Conservation (phyloP, 176 grass and related monocot species). For the Hordeum marinum region DNA sequence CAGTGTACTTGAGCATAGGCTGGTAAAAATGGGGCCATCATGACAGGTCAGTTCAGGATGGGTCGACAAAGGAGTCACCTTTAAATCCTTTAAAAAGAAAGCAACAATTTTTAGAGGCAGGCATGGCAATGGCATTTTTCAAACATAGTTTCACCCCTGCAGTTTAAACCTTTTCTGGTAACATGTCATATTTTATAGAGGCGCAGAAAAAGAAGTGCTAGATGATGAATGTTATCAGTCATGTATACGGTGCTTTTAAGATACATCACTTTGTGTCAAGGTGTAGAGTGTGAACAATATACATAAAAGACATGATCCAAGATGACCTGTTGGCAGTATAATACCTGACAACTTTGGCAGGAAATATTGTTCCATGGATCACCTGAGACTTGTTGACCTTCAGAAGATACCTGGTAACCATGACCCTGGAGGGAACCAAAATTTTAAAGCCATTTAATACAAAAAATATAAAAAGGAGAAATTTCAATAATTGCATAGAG, state of each 20-base stretch:
- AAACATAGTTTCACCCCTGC: not conserved
- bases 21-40: constrained; percentile 18
- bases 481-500: not conserved
- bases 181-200: not conserved
- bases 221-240: not conserved
- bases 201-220: not conserved
- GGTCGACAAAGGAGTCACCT: constrained; percentile 3
- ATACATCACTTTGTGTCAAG: not conserved
- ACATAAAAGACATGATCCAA: not conserved
- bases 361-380: constrained; percentile 90
- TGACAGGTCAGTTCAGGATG: constrained; percentile 14
- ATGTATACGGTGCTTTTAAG: not conserved
- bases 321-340: not conserved
- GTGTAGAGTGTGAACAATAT: not conserved
- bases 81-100: not conserved
- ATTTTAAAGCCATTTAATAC: constrained; percentile 8
- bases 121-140: not conserved
- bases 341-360: constrained; percentile 85
- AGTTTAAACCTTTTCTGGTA: not conserved
- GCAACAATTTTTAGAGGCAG: not conserved
- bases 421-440: constrained; percentile 47
- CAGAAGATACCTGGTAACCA: constrained; percentile 66
- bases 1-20: constrained; percentile 39
- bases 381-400: constrained; percentile 44
- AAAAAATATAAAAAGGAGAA: constrained; percentile 19